Conservation (phyloP, 2,329 filamentous ascomycete genomes). For the Venturia aucupariae region DNA sequence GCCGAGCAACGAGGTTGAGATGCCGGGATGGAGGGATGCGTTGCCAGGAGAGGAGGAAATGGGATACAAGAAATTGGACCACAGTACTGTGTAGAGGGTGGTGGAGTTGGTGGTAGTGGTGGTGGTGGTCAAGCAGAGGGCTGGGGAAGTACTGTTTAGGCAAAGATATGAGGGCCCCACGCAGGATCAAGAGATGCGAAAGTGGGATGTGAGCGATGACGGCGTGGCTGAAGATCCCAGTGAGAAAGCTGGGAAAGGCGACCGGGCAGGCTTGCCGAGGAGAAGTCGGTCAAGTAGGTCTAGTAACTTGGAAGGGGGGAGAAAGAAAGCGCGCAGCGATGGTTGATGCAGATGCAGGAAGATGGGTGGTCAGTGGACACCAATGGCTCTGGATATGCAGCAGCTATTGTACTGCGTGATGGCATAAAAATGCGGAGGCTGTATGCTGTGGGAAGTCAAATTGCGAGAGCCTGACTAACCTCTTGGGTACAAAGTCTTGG, state of each 20-base stretch:
- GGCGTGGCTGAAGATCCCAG: neutral
- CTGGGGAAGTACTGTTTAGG: neutral
- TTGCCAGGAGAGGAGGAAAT: too few relatives aligned
- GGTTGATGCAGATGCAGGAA: neutral
- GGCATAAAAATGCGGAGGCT: neutral
- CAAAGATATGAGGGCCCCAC: neutral
- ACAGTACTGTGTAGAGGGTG: neutral
- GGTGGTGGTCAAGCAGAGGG: neutral
- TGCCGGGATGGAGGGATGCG: neutral
- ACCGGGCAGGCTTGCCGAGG: too few relatives aligned
- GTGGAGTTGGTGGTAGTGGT: neutral
- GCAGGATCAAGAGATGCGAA: neutral
- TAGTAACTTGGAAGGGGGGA: neutral
- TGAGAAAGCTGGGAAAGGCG: neutral
- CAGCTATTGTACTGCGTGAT: neutral
- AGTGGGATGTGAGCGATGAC: slow-evolving; percentile 5
- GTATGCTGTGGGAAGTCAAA: neutral
- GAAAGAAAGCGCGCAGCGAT: neutral
- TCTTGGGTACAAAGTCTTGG: slow-evolving; percentile 1
- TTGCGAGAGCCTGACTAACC: neutral
- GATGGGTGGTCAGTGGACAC: neutral
- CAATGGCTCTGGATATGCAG: neutral
- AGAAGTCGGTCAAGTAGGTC: too few relatives aligned
- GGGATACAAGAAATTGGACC: too few relatives aligned
- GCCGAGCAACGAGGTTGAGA: neutral